Percentiles rank a stretch among this genome's conserved stretches.
phyloP scores from a whole-genome alignment of 148 eudicot species.

The Polygonum aviculare region DNA sequence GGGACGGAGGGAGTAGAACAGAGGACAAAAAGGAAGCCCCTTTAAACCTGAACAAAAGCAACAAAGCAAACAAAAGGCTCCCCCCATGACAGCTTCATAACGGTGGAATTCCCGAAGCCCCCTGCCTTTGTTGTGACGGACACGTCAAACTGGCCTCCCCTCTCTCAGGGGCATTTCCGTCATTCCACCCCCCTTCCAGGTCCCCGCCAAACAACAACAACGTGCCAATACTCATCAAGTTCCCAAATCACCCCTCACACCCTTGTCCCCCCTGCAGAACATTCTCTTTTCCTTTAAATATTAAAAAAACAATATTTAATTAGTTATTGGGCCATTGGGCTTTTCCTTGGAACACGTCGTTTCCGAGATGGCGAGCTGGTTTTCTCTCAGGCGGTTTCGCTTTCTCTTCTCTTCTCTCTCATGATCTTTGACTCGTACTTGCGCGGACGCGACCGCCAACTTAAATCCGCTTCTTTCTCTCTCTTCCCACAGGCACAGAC shows the following conservation, averaged over 20 bases:
- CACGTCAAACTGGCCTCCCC: neutral
- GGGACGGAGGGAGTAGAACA: neutral
- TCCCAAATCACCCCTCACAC: neutral
- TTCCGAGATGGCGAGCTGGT: conserved; percentile 3
- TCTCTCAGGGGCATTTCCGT: neutral
- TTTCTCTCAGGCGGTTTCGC: neutral
- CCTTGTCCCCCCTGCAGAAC: neutral
- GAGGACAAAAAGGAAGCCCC: no score
- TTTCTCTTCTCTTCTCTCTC: neutral
- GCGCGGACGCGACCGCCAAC: conserved; percentile 22
- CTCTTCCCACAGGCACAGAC: conserved; percentile 13
- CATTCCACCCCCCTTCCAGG: neutral
- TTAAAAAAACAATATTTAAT: neutral
- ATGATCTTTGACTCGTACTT: conserved; percentile 45
- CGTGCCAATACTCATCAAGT: neutral
- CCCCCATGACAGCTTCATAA: neutral
- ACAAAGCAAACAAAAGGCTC: neutral
- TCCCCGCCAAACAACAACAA: neutral
- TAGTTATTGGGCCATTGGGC: conserved; percentile 2
- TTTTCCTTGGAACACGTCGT: neutral
- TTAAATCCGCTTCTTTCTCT: conserved; percentile 17
- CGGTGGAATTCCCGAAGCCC: neutral
- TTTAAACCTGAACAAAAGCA: no score
- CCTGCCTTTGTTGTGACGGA: neutral
- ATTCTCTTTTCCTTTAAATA: neutral